Conservation (phyloP, 1,284 basidiomycete genomes). For the Puccinia hordei region DNA sequence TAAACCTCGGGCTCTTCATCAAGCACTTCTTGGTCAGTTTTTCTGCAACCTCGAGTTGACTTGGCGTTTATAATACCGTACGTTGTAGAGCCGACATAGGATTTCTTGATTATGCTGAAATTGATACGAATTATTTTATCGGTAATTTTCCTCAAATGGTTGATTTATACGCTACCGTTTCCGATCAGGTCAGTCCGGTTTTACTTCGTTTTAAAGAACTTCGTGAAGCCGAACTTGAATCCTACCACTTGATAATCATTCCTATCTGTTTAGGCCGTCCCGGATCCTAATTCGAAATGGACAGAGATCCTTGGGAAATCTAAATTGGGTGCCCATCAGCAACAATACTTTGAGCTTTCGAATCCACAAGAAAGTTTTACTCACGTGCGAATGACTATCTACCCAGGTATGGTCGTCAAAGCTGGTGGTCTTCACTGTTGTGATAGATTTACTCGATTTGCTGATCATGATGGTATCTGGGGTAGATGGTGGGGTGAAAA, state of each 20-base stretch:
- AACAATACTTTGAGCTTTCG: conserved; percentile 82
- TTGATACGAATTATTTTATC: conserved; percentile 93
- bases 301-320: conserved; percentile 72
- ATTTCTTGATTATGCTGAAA: conserved; percentile 74
- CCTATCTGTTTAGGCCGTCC: conserved; percentile 50
- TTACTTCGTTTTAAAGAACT: conserved; percentile 49
- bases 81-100: conserved; percentile 57
- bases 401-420: conserved; percentile 65
- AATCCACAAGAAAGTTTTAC: conserved; percentile 66
- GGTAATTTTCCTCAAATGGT: conserved; percentile 92
- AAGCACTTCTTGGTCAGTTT: background rate
- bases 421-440: background rate
- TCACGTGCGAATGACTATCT: conserved; percentile 84
- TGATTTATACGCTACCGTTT: conserved; percentile 72
- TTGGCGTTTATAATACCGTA: conserved; percentile 52
- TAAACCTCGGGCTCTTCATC: background rate
- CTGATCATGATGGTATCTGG: background rate
- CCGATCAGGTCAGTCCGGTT: conserved; percentile 62
- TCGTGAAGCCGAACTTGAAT: conserved; percentile 17
- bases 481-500: conserved; percentile 87
- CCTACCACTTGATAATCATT: background rate
- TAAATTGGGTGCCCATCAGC: conserved; percentile 83
- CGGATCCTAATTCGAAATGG: conserved; percentile 66
- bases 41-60: background rate
- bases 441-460: background rate